A percentile compares a stretch with the other conserved stretches of the same genome.
phyloP scores from a whole-genome alignment of 345 rosid species.

The Linum tenue region DNA sequence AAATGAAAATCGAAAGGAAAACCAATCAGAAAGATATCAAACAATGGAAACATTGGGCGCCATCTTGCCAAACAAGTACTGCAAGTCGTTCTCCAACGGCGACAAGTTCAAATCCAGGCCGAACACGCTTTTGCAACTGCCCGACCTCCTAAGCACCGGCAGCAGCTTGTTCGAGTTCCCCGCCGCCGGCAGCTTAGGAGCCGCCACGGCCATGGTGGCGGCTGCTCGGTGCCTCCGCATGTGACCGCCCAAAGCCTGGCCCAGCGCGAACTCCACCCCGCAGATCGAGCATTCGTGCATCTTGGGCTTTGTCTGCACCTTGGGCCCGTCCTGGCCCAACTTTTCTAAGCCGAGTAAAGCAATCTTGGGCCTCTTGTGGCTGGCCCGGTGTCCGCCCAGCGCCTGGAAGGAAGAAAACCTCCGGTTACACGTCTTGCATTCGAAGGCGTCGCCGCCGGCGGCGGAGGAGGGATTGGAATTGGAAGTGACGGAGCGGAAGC shows the following conservation, averaged over 20 bases:
- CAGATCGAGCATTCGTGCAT: conserved; percentile 79
- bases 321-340: conserved; percentile 3
- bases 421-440: conserved; percentile 8
- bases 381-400: not conserved
- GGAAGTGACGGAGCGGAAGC: too few species aligned
- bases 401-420: conserved; percentile 2
- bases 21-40: too few species aligned
- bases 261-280: conserved; percentile 65
- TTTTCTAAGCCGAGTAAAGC: not conserved
- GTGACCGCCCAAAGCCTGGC: conserved; percentile 95
- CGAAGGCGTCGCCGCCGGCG: not conserved
- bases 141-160: conserved; percentile 55
- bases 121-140: conserved; percentile 38
- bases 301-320: conserved; percentile 45
- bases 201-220: not conserved
- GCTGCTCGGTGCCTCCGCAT: conserved; percentile 71
- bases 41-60: not conserved
- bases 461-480: too few species aligned
- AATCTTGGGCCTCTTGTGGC: not conserved
- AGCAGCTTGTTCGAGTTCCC: conserved; percentile 20
- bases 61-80: conserved; percentile 42
- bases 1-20: too few species aligned
- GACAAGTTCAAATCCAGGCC: conserved; percentile 62
- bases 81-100: conserved; percentile 52
- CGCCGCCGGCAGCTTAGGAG: conserved; percentile 16